These are phyloP conservation scores for Annulohypoxylon moriforme DNA, from an alignment of 495 filamentous ascomycete species.

Conservation along the genomic window DNA sequence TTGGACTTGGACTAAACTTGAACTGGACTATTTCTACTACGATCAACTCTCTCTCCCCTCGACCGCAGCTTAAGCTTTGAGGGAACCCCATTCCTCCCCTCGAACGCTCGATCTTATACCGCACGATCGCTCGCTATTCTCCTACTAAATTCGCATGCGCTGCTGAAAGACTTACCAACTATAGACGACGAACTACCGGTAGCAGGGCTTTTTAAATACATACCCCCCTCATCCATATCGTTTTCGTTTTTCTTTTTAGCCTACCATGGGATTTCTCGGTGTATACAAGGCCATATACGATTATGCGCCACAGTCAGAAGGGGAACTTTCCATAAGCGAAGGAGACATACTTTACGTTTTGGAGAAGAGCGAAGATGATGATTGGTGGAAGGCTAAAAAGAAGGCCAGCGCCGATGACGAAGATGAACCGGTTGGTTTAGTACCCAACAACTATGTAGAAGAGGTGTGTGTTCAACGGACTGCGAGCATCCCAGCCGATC, in stretches of 20 bases:
- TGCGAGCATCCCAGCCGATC: not conserved
- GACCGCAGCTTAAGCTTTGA: constrained; percentile 14
- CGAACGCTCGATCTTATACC: constrained; percentile 11
- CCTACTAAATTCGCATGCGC: constrained; percentile 23
- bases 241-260: constrained; percentile 7
- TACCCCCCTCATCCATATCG: not conserved
- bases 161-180: not conserved
- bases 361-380: constrained; percentile 89
- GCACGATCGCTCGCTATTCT: constrained; percentile 16
- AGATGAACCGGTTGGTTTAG: constrained; percentile 91
- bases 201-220: too few species aligned
- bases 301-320: constrained; percentile 88
- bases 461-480: constrained; percentile 73
- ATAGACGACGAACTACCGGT: not conserved
- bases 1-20: not conserved
- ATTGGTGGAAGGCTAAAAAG: constrained; percentile 99
- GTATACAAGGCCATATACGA: constrained; percentile 94
- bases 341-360: constrained; percentile 93
- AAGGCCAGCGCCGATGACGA: constrained; percentile 91
- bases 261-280: constrained; percentile 78
- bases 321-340: constrained; percentile 87
- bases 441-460: constrained; percentile 96
- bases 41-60: constrained; percentile 5
- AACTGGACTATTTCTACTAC: not conserved
- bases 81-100: constrained; percentile 6